Conservation (phyloP, 305 asterid genomes). For the Fraxinus floribunda region DNA sequence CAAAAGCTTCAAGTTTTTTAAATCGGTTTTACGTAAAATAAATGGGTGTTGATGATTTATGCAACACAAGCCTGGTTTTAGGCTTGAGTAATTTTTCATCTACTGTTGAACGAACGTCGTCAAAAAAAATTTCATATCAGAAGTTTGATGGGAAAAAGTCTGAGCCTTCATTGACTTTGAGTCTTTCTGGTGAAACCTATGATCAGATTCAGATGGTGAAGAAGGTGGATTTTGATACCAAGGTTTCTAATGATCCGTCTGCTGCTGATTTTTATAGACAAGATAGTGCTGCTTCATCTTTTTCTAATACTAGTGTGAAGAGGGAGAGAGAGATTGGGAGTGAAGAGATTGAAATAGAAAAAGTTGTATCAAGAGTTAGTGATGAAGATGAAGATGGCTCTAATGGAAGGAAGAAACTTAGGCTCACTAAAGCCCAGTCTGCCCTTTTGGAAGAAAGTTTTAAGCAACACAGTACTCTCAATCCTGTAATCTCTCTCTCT, state of each 20-base stretch:
- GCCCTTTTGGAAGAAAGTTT: constrained; percentile 90
- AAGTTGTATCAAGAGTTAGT: constrained; percentile 47
- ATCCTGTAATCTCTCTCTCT: constrained; percentile 50
- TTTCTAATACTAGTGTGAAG: constrained; percentile 81
- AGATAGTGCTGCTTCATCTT: constrained; percentile 79
- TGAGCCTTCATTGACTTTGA: constrained; percentile 68
- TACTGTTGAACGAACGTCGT: constrained; percentile 28
- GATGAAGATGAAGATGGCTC: constrained; percentile 85
- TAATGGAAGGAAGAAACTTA: constrained; percentile 71
- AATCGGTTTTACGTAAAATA: constrained; percentile 15
- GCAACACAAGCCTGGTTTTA: constrained; percentile 60
- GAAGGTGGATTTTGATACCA: constrained; percentile 30
- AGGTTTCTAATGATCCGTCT: constrained; percentile 19
- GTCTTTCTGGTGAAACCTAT: constrained; percentile 64
- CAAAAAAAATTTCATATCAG: background rate
- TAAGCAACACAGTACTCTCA: constrained; percentile 85
- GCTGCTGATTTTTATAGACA: constrained; percentile 53
- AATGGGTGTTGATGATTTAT: constrained; percentile 70
- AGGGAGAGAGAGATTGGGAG: constrained; percentile 77
- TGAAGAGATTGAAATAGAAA: constrained; percentile 65
- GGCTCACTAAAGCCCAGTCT: constrained; percentile 82
- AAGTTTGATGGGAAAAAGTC: constrained; percentile 1
- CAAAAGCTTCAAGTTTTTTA: background rate
- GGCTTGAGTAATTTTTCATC: constrained; percentile 62
- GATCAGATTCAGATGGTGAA: constrained; percentile 34